phyloP scores from a whole-genome alignment of 2,329 filamentous ascomycete genomes.

The Neonectria hederae region DNA sequence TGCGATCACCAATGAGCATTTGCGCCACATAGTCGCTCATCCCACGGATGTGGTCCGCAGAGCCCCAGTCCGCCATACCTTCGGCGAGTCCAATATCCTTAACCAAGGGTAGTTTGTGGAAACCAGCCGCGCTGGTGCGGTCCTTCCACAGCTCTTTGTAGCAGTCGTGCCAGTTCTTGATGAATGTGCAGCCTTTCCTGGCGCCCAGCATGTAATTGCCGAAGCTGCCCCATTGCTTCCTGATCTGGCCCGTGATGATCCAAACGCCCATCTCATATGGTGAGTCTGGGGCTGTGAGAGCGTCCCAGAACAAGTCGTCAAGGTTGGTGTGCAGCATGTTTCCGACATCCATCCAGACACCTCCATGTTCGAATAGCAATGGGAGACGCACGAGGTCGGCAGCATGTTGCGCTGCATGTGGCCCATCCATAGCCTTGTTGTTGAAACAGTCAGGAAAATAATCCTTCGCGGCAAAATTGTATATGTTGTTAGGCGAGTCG shows the following conservation, averaged over 20 bases:
- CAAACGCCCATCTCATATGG: conserved; percentile 49
- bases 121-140: conserved; percentile 45
- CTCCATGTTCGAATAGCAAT: conserved; percentile 52
- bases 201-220: conserved; percentile 55
- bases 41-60: conserved; percentile 29
- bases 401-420: conserved; percentile 53
- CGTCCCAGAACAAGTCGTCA: conserved; percentile 55
- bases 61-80: conserved; percentile 33
- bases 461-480: conserved; percentile 45
- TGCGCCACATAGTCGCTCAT: conserved; percentile 51
- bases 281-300: conserved; percentile 47
- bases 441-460: conserved; percentile 40
- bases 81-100: conserved; percentile 46
- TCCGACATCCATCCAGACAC: conserved; percentile 55
- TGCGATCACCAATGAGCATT: conserved; percentile 50
- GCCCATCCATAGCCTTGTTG: conserved; percentile 51
- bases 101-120: conserved; percentile 44
- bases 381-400: conserved; percentile 58
- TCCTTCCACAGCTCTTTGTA: conserved; percentile 50
- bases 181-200: conserved; percentile 53
- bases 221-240: conserved; percentile 47
- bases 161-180: conserved; percentile 53
- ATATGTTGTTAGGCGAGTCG: conserved; percentile 49
- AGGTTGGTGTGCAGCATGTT: conserved; percentile 53
- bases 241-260: conserved; percentile 47